Evolutionary conservation across 169 alveolate species (phyloP).

Genomic region (Plasmodium sp.): DNA sequence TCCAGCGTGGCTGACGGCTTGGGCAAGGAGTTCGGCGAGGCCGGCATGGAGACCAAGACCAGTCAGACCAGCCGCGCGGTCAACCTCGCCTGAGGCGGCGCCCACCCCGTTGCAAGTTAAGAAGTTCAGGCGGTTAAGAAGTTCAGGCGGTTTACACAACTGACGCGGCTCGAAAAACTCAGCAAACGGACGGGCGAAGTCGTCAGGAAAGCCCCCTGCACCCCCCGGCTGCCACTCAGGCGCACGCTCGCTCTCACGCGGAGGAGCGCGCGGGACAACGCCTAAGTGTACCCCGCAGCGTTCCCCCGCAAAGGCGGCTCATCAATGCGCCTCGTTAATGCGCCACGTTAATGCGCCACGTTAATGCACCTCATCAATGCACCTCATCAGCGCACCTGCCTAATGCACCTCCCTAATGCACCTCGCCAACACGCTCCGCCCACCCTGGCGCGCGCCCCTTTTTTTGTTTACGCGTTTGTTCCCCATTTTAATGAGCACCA

Average conservation of each 20-base stretch:
- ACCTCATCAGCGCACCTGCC: too few species aligned
- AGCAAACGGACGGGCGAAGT: background rate
- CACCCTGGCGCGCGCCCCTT: background rate
- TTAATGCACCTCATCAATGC: too few species aligned
- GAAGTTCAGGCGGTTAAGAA: background rate
- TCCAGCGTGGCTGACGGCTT: background rate
- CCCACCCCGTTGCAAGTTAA: too few species aligned
- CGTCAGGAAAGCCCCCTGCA: background rate
- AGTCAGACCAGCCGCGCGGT: slow-evolving; percentile 1
- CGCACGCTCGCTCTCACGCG: background rate
- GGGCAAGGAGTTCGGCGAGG: background rate
- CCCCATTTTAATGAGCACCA: background rate
- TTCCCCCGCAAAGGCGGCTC: background rate
- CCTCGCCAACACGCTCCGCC: background rate
- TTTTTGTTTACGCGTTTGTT: slow-evolving; percentile 29
- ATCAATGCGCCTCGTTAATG: too few species aligned
- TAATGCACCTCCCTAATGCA: background rate
- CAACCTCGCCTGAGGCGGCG: slow-evolving; percentile 1
- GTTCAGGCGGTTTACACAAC: background rate
- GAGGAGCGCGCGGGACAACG: background rate
- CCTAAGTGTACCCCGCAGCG: background rate
- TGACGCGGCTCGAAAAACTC: background rate
- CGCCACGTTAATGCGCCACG: too few species aligned
- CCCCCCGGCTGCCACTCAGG: background rate
- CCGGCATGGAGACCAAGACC: background rate